Evolutionary conservation across 768 basidiomycete species (phyloP).

Genomic region (Gelatoporia subvermispora): DNA sequence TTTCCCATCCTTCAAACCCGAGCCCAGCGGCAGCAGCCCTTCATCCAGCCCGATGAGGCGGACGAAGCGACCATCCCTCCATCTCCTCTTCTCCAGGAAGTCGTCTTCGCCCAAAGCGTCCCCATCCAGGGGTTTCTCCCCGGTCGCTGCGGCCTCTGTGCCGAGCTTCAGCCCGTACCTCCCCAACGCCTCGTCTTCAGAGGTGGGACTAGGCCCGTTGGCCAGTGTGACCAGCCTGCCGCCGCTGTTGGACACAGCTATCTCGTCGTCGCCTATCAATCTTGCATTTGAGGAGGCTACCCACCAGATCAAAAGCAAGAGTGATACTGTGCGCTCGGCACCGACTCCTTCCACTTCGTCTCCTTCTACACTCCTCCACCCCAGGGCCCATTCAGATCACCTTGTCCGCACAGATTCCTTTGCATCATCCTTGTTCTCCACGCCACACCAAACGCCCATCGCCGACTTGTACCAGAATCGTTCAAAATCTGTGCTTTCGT

Average conservation of each 20-base stretch:
- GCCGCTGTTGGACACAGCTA: constrained; percentile 21
- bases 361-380: not conserved
- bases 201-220: constrained; percentile 1
- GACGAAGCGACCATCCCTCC: constrained; percentile 65
- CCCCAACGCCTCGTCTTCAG: no score
- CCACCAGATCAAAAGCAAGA: not conserved
- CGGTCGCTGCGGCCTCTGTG: not conserved
- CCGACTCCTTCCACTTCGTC: not conserved
- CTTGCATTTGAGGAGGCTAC: constrained; percentile 14
- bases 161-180: no score
- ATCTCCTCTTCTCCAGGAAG: constrained; percentile 62
- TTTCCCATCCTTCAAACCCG: constrained; percentile 27
- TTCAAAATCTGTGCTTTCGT: constrained; percentile 15
- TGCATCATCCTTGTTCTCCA: constrained; percentile 21
- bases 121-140: not conserved
- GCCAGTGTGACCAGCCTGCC: constrained; percentile 10
- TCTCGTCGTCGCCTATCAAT: constrained; percentile 22
- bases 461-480: constrained; percentile 21
- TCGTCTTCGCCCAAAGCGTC: constrained; percentile 14
- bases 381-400: constrained; percentile 3
- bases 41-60: constrained; percentile 11
- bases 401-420: constrained; percentile 16
- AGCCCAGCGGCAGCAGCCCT: constrained; percentile 8
- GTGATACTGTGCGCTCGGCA: constrained; percentile 5
- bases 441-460: constrained; percentile 24